These are phyloP conservation scores for Angomonas deanei DNA, from an alignment of 208 protist genomes.

Conservation along the genomic window DNA sequence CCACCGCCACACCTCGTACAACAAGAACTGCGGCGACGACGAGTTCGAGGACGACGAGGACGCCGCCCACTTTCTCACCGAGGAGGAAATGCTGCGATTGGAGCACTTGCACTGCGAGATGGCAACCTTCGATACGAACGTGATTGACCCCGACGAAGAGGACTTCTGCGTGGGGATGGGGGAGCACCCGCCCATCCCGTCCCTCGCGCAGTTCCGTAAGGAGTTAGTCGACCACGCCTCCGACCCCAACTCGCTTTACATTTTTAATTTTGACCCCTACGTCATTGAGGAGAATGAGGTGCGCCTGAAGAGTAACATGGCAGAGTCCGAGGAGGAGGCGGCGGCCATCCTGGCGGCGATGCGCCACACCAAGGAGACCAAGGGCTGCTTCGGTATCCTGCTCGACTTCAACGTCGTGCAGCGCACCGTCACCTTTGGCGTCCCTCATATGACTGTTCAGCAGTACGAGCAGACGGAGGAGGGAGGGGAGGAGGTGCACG, in stretches of 20 bases:
- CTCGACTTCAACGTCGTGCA: slow-evolving; percentile 63
- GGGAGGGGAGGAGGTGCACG: slow-evolving; percentile 8
- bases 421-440: slow-evolving; percentile 55
- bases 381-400: slow-evolving; percentile 72
- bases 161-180: slow-evolving; percentile 42
- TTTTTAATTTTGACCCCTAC: slow-evolving; percentile 89
- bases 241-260: slow-evolving; percentile 55
- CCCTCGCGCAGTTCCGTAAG: slow-evolving; percentile 76
- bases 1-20: slow-evolving; percentile 23
- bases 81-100: slow-evolving; percentile 30
- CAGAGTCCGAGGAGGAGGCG: slow-evolving; percentile 67
- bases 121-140: slow-evolving; percentile 72
- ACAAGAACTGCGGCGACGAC: slow-evolving; percentile 16
- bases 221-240: slow-evolving; percentile 53
- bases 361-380: slow-evolving; percentile 35
- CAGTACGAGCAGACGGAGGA: slow-evolving; percentile 7
- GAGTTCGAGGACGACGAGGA: slow-evolving; percentile 61
- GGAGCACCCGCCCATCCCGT: slow-evolving; percentile 70
- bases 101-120: slow-evolving; percentile 74
- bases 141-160: slow-evolving; percentile 46
- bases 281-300: slow-evolving; percentile 77
- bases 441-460: slow-evolving; percentile 49
- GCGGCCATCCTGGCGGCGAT: slow-evolving; percentile 24
- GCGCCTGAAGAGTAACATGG: slow-evolving; percentile 63
- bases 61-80: slow-evolving; percentile 20